These are phyloP conservation scores for Diplodia mutila DNA, from an alignment of 2,329 filamentous ascomycete genomes.

Conservation along the genomic window DNA sequence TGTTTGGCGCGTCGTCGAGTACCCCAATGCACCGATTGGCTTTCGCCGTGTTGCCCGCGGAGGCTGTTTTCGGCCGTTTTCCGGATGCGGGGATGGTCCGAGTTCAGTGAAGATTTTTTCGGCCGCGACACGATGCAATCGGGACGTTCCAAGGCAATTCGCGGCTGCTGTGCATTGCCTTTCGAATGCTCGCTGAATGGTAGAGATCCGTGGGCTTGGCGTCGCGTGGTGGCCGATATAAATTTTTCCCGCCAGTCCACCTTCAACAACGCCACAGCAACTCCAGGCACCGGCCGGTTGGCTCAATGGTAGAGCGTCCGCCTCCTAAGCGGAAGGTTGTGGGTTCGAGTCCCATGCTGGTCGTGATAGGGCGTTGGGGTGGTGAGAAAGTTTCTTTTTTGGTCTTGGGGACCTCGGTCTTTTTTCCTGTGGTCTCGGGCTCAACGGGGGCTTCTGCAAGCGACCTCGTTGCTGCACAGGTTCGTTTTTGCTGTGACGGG, in stretches of 20 bases:
- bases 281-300: slow-evolving; percentile 19
- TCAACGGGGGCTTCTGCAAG: too few relatives aligned
- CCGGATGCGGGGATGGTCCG: neutral
- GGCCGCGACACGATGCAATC: neutral
- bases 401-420: neutral
- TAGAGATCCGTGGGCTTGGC: neutral
- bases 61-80: neutral
- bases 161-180: too few relatives aligned
- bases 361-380: neutral
- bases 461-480: too few relatives aligned
- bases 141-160: too few relatives aligned
- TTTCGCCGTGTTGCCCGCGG: neutral
- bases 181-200: neutral
- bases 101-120: neutral
- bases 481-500: neutral
- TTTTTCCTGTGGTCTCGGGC: too few relatives aligned
- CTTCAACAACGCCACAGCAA: too few relatives aligned
- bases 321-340: slow-evolving; percentile 24
- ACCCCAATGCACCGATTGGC: neutral
- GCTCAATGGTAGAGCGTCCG: slow-evolving; percentile 26
- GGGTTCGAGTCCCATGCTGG: slow-evolving; percentile 24
- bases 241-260: neutral
- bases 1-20: neutral
- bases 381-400: neutral
- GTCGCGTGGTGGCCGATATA: neutral